Percentiles rank a stretch among this genome's conserved stretches.
Conservation (phyloP, 768 basidiomycete species). For the Antrodiella citrinella region DNA sequence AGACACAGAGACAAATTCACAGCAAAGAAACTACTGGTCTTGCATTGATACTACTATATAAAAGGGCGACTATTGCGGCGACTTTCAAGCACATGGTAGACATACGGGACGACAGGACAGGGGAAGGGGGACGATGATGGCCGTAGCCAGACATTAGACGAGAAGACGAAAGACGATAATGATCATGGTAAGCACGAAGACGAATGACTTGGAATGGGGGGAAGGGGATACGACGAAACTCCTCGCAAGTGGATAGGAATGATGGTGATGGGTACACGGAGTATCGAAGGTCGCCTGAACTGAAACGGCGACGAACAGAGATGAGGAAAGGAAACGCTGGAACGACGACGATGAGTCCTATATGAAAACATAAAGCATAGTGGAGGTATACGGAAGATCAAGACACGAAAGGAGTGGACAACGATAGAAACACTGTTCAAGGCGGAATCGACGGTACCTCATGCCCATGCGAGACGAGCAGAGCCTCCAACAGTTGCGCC, state of each 20-base stretch:
- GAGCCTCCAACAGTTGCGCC: conserved; percentile 37
- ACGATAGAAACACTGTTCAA: conserved; percentile 4
- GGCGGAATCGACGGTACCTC: conserved; percentile 32
- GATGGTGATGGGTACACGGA: conserved; percentile 30
- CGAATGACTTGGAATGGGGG: conserved; percentile 10
- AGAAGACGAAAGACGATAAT: neutral
- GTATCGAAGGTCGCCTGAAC: conserved; percentile 34
- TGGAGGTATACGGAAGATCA: neutral
- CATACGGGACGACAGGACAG: neutral
- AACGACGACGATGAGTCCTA: neutral
- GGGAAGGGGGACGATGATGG: neutral
- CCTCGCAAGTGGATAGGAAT: conserved; percentile 38
- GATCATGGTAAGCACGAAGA: neutral
- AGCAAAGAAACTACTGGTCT: neutral
- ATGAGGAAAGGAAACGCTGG: conserved; percentile 8
- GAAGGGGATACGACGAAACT: conserved; percentile 47
- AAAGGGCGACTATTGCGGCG: neutral
- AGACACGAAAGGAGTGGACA: conserved; percentile 1
- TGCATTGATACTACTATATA: neutral
- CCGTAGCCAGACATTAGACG: neutral
- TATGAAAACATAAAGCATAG: neutral
- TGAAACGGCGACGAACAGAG: conserved; percentile 9
- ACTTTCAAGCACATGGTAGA: neutral
- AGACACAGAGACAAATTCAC: too few species aligned
- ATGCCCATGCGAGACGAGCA: conserved; percentile 50